phyloP scores from a whole-genome alignment of 164 flowering plant species.

The Dillenia suffruticosa region DNA sequence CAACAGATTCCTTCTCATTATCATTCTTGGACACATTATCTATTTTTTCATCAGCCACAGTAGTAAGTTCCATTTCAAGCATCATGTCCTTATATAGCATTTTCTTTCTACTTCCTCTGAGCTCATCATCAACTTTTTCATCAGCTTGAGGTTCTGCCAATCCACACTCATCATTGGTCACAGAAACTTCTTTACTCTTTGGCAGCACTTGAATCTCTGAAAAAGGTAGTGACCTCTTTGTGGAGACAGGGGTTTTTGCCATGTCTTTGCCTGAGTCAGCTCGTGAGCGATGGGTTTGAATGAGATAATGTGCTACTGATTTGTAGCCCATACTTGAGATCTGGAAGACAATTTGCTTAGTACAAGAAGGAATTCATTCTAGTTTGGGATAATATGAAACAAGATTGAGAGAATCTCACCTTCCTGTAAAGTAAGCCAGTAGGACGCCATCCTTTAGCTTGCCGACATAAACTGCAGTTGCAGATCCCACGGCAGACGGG shows the following conservation, averaged over 20 bases:
- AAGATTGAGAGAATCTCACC: slow-evolving; percentile 28
- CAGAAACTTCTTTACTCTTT: slow-evolving; percentile 6
- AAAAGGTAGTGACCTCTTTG: slow-evolving; percentile 58
- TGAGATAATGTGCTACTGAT: slow-evolving; percentile 92
- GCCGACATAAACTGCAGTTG: slow-evolving; percentile 90
- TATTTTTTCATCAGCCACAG: too few relatives aligned
- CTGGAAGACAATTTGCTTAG: slow-evolving; percentile 24
- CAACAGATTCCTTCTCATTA: background rate
- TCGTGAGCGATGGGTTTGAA: slow-evolving; percentile 43
- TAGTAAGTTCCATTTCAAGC: too few relatives aligned
- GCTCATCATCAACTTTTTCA: slow-evolving; percentile 5
- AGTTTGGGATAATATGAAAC: background rate
- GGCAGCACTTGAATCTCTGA: slow-evolving; percentile 22
- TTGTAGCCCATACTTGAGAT: slow-evolving; percentile 59
- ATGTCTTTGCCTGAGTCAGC: slow-evolving; percentile 17
- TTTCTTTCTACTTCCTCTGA: background rate
- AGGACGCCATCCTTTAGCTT: slow-evolving; percentile 85
- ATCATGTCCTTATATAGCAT: background rate
- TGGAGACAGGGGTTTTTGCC: slow-evolving; percentile 28
- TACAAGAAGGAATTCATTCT: background rate
- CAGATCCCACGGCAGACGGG: slow-evolving; percentile 95
- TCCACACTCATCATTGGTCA: slow-evolving; percentile 1
- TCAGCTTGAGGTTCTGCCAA: slow-evolving; percentile 8
- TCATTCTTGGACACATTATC: background rate
- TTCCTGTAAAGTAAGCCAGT: slow-evolving; percentile 71